Conservation (phyloP, 345 rosid species). For the Syzygium aqueum region DNA sequence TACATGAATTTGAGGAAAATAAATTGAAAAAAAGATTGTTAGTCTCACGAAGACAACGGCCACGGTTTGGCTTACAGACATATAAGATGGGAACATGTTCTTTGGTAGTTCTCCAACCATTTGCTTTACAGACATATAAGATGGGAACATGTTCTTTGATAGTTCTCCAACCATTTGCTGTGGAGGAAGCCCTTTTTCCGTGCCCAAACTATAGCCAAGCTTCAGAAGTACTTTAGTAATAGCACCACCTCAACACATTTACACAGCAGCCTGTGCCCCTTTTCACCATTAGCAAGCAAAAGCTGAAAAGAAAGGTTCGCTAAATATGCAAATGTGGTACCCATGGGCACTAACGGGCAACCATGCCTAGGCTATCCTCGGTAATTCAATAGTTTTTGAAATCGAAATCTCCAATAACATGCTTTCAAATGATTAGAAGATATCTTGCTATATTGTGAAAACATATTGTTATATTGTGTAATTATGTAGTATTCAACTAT, state of each 20-base stretch:
- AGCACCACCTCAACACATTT: not conserved
- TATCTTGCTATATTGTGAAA: no score
- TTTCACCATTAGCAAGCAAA: not conserved
- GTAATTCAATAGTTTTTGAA: not conserved
- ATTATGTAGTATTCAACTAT: no score
- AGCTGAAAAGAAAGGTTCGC: not conserved
- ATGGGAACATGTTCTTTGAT: constrained; percentile 34
- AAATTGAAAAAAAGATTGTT: not conserved
- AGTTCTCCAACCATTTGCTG: constrained; percentile 28
- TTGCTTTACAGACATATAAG: constrained; percentile 43
- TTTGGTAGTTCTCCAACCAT: constrained; percentile 20
- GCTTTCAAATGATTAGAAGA: no score
- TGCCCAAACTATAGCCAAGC: not conserved
- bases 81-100: constrained; percentile 41
- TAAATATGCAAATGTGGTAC: not conserved
- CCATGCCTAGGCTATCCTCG: not conserved
- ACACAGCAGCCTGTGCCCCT: not conserved
- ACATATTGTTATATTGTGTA: no score
- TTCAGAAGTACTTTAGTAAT: not conserved
- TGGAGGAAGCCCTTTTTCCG: constrained; percentile 41
- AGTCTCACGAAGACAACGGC: not conserved
- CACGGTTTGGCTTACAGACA: constrained; percentile 16
- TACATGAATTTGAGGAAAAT: not conserved
- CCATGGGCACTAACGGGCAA: not conserved
- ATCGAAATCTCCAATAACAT: not conserved